phyloP scores from a whole-genome alignment of 2,329 filamentous ascomycete genomes.

The Neonectria neomacrospora region DNA sequence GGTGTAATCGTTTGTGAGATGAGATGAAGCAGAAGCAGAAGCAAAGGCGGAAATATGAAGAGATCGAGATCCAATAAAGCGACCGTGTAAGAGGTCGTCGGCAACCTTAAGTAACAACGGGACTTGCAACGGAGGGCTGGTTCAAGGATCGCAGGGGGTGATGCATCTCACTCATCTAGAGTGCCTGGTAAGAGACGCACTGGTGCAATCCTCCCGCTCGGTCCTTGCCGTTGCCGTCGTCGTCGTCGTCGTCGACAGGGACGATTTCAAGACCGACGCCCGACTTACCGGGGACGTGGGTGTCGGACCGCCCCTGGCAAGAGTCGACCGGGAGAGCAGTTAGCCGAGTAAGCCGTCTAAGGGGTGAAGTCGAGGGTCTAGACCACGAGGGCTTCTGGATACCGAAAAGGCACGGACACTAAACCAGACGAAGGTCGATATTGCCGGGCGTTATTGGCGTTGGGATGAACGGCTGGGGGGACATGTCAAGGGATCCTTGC shows the following conservation, averaged over 20 bases:
- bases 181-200: neutral
- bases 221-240: neutral
- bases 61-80: neutral
- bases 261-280: neutral
- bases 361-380: neutral
- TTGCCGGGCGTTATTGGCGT: neutral
- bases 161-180: constrained; percentile 7
- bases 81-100: neutral
- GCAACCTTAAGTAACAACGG: neutral
- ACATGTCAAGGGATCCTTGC: neutral
- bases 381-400: neutral
- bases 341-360: too few relatives aligned
- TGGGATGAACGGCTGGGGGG: too few relatives aligned
- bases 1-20: neutral
- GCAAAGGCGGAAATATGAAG: neutral
- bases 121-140: neutral
- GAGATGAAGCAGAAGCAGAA: neutral
- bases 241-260: neutral
- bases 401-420: too few relatives aligned
- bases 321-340: neutral
- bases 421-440: too few relatives aligned
- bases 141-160: neutral
- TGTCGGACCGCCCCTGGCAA: neutral
- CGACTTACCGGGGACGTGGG: neutral
- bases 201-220: neutral